These are phyloP conservation scores for Salicornia ramosissima DNA, from an alignment of 148 eudicot species.

Conservation along the genomic window DNA sequence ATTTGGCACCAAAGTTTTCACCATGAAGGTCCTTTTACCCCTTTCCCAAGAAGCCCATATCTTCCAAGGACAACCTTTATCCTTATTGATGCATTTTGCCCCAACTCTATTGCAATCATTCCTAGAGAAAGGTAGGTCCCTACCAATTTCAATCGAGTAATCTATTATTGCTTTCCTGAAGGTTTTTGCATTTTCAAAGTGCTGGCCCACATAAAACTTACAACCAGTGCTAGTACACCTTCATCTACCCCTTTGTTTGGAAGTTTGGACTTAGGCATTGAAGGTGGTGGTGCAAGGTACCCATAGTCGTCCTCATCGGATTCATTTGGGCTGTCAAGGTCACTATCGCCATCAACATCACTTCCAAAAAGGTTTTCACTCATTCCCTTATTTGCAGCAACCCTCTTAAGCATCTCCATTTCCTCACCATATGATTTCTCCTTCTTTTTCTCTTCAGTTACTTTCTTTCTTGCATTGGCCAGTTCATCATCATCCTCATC, in stretches of 20 bases:
- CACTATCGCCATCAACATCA: not conserved
- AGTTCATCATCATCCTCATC: not conserved
- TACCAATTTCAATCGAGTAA: no score
- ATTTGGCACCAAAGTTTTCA: not conserved
- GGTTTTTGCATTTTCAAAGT: no score
- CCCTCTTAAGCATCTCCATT: not conserved
- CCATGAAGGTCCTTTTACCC: not conserved
- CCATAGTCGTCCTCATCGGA: not conserved
- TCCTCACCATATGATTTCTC: not conserved
- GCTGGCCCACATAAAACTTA: no score
- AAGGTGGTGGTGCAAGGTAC: no score
- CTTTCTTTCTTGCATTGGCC: not conserved
- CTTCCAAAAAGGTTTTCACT: not conserved
- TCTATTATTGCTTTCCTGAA: no score
- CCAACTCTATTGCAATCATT: not conserved
- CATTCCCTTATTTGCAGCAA: not conserved
- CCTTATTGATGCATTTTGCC: not conserved
- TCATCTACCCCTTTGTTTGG: no score
- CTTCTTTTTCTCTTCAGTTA: no score
- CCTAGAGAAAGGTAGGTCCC: no score
- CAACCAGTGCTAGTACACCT: no score
- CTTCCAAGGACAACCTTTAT: not conserved
- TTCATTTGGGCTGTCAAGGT: not conserved
- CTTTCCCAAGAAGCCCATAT: not conserved
- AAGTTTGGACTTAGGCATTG: no score